Evolutionary conservation across 805 yeast genomes (phyloP), one percentile per base, ranked within the genome.

Genomic region (Pichia membranifaciens): DNA sequence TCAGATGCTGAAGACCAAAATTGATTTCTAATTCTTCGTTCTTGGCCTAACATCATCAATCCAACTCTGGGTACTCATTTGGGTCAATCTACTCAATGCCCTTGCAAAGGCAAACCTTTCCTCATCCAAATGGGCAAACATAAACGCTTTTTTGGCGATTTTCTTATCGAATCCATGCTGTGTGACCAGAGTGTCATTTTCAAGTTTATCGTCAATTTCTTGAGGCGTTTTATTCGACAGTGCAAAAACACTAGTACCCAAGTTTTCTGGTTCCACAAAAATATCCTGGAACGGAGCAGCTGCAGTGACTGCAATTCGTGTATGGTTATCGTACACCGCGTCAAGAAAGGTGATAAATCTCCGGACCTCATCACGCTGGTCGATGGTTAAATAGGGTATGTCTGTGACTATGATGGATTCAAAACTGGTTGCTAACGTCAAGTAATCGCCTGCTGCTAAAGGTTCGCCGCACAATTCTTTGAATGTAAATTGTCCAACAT

Each of bases 81-180:
- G 98, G 38, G 90, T 77, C 54, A 93, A 72, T 62, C 99, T 79
- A 57, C 93, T 83, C 49, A 91, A 71, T 0, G 98, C 97, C 61
- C 99, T 77, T 0, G 96, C 96, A 72, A 91, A 91, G 18, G 99
- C 99, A 70, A 91, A 93, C 64, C 84, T 78, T 68, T 91, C 99
- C 65, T 91, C 99, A 65, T 89, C 98, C 36, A 93, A 76, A 5
- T 54, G 59, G 42, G 86, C 87, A 69, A 93, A 91, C 77, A 86
- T 77, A 55, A 79, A 61, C 1, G 89, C 85, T 59, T 80, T 79
- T 55, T 79, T 75, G 10, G 87, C 90, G 49, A 84, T 71, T 52
- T 79, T 79, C 51, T 80, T 76, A 54, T 83, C 85, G 53, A 87
- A 83, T 0, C 93, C 95, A 64, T 86, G 88, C 50, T 81, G 75